A percentile compares a stretch with the other conserved stretches of the same genome.
phyloP scores from a whole-genome alignment of 2,329 filamentous ascomycete species.

The Microsporum audouinii region DNA sequence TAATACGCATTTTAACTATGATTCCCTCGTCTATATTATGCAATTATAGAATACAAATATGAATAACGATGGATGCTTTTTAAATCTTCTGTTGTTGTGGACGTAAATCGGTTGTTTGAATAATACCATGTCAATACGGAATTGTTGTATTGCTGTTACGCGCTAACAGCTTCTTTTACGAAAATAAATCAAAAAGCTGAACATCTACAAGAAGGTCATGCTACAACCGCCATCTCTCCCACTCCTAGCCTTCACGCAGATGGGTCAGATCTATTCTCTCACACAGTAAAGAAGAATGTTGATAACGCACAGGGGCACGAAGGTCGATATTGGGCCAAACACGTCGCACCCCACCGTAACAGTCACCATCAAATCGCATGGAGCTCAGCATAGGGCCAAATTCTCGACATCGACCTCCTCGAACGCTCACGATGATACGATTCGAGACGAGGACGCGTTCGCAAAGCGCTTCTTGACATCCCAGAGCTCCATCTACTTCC shows the following conservation, averaged over 20 bases:
- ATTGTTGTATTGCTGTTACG: background rate
- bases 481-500: constrained; percentile 74
- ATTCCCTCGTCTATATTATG: background rate
- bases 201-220: background rate
- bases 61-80: background rate
- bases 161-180: background rate
- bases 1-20: background rate
- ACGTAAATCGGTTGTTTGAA: background rate
- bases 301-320: constrained; percentile 74
- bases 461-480: constrained; percentile 61
- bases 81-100: background rate
- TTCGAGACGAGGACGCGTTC: constrained; percentile 57
- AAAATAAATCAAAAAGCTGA: background rate
- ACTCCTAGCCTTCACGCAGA: background rate
- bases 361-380: constrained; percentile 44
- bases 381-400: constrained; percentile 37
- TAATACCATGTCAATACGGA: background rate
- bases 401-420: constrained; percentile 36
- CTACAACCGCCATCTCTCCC: background rate
- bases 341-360: constrained; percentile 58
- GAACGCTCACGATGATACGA: constrained; percentile 29
- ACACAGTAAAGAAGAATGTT: constrained; percentile 44
- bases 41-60: background rate
- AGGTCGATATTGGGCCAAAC: constrained; percentile 66
- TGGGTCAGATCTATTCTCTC: background rate